Conservation (phyloP, 371 early-diverging fungal genomes). For the Mucor circinelloides region DNA sequence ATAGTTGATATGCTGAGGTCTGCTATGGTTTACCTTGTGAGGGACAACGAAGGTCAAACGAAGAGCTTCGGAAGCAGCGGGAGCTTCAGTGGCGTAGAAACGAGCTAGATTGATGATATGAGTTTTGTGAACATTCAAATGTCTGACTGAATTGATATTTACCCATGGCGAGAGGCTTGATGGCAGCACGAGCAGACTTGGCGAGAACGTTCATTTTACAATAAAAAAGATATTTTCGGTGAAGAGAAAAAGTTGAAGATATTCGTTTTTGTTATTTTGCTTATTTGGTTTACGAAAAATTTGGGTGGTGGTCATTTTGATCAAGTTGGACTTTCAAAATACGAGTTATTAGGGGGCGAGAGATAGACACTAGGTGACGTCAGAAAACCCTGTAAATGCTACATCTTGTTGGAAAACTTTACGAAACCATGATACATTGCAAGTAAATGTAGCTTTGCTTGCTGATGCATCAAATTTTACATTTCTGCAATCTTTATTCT, state of each 20-base stretch:
- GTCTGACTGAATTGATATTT: slow-evolving; percentile 16
- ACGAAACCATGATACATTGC: background rate
- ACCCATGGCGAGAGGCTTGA: slow-evolving; percentile 54
- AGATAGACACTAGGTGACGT: slow-evolving; percentile 15
- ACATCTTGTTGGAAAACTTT: background rate
- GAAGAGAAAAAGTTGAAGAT: slow-evolving; percentile 20
- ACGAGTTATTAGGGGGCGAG: slow-evolving; percentile 10
- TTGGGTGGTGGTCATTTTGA: slow-evolving; percentile 1
- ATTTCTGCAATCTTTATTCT: background rate
- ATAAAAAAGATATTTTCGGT: slow-evolving; percentile 15
- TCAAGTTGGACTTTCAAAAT: slow-evolving; percentile 28
- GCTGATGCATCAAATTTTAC: background rate
- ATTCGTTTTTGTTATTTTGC: slow-evolving; percentile 17
- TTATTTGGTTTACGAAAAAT: slow-evolving; percentile 20
- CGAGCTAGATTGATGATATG: slow-evolving; percentile 46
- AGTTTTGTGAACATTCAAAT: background rate
- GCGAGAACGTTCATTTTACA: slow-evolving; percentile 62
- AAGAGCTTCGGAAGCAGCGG: slow-evolving; percentile 74
- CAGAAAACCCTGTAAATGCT: slow-evolving; percentile 1
- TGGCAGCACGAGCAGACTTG: slow-evolving; percentile 57
- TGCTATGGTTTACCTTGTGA: slow-evolving; percentile 71
- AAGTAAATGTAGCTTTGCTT: background rate
- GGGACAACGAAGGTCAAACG: slow-evolving; percentile 90
- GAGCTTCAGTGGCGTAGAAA: slow-evolving; percentile 78
- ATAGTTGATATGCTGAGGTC: background rate